Base-by-base conservation (phyloP, 1,284 basidiomycete species). In the Leccinum subspadiceum region DNA sequence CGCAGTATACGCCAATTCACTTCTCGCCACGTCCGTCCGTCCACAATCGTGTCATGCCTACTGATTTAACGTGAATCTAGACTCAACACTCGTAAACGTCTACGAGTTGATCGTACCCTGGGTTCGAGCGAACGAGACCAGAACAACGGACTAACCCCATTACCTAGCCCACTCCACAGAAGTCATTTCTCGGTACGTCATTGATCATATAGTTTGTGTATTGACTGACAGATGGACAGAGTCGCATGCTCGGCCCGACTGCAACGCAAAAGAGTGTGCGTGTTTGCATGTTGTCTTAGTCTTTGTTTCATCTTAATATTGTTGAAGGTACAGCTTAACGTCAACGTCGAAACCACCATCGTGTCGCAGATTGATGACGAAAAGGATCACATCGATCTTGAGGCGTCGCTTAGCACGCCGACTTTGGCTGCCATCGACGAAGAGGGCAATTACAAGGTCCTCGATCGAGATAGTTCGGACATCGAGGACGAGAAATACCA, bases 281-380 rank as follows among this genome's bases (percentile, higher is more conserved):
- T 60, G 31, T 15, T 22, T 22, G 9, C 1, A 9, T 52, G 15
- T 46, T 4, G 5, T 49, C 15, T n/a, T 31, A 5, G 12, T 22
- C 24, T 2, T 52, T 9, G 0, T 5, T 2, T 33, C 3, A 17
- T 35, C 10, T 31, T 37, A 56, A 8, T 53, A 12, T 10, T 15
- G 4, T 10, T 0, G 3, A 17, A 62, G 68, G 6, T 64, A 22
- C 70, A 70, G 51, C 62, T 73, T 2, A 75, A 75, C 17, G 74
- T 73, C 59, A 75, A 74, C 26, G 73, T 73, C 4, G 74, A 73
- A 35, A 73, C 73, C 0, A 72, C 71, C 3, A 61, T 72, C 5
- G 72, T 75, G 6, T 72, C 73, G 4, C 70, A 72, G 35, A 69
- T 72, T 1, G 71, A 72, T 35, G 73, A 72, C 8, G 54, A 59